Evolutionary conservation across 176 grass and related monocot species (phyloP).

Genomic region (Musa beccarii): DNA sequence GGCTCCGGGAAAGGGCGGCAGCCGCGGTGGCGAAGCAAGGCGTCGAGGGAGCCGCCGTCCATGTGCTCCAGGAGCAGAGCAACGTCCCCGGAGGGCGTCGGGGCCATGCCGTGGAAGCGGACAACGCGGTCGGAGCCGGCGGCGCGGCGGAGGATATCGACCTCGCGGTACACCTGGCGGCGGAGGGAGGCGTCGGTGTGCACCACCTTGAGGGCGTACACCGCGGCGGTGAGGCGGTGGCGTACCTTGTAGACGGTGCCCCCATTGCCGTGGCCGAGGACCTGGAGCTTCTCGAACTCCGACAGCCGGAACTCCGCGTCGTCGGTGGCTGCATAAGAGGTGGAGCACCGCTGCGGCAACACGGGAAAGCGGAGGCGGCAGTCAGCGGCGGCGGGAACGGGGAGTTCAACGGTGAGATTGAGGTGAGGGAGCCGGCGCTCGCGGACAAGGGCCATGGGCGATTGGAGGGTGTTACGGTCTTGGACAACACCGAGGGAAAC

Average conservation of each 20-base stretch:
- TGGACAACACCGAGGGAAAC: not conserved
- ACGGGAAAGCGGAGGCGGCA: constrained; percentile 10
- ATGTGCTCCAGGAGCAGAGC: constrained; percentile 62
- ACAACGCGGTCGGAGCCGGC: constrained; percentile 48
- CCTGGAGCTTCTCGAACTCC: constrained; percentile 56
- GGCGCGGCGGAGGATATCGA: constrained; percentile 61
- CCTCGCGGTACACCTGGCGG: constrained; percentile 33
- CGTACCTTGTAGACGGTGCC: constrained; percentile 70
- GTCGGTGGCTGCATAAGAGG: constrained; percentile 15
- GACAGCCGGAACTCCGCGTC: constrained; percentile 30
- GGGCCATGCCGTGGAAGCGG: constrained; percentile 42
- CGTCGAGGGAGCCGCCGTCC: constrained; percentile 42
- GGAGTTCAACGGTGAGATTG: constrained; percentile 1
- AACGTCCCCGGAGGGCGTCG: constrained; percentile 14
- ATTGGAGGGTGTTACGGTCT: not conserved
- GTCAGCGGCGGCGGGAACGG: not conserved
- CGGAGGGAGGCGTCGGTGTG: constrained; percentile 26
- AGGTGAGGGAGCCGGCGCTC: constrained; percentile 2
- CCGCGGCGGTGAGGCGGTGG: constrained; percentile 27
- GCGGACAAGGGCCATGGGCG: constrained; percentile 9
- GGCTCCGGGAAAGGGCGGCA: constrained; percentile 44
- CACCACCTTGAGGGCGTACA: constrained; percentile 43
- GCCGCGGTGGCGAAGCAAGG: constrained; percentile 38
- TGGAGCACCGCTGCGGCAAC: constrained; percentile 22
- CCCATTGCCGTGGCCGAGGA: constrained; percentile 76